Conservation (phyloP, 225 moss, liverwort and hornwort species). For the Physcomitrellopsis africana region DNA sequence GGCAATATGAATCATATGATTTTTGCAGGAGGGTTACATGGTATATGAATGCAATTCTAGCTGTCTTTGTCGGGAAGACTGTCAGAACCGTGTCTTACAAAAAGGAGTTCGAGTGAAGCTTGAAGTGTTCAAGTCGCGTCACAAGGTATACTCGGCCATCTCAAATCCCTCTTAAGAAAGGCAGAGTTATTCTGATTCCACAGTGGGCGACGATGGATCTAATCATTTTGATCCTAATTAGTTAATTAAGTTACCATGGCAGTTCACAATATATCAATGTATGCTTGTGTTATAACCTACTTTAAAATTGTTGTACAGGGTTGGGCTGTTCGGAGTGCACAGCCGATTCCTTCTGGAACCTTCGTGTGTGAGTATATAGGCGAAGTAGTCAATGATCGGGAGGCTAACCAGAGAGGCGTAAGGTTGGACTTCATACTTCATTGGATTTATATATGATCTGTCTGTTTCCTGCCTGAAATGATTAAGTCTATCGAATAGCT, state of each 20-base stretch:
- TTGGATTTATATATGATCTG: background rate
- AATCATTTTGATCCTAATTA: background rate
- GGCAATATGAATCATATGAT: slow-evolving; percentile 4
- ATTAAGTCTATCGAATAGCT: background rate
- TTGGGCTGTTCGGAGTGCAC: slow-evolving; percentile 76
- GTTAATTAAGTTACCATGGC: background rate
- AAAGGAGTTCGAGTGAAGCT: slow-evolving; percentile 81
- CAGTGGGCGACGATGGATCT: background rate
- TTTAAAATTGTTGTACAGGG: slow-evolving; percentile 48
- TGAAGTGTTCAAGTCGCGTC: slow-evolving; percentile 73
- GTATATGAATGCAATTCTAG: slow-evolving; percentile 93
- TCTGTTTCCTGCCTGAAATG: slow-evolving; percentile 6
- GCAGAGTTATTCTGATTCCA: background rate
- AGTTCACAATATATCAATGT: background rate
- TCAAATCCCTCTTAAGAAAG: background rate
- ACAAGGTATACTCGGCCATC: slow-evolving; percentile 55
- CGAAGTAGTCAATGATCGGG: slow-evolving; percentile 70
- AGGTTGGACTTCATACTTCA: slow-evolving; percentile 43
- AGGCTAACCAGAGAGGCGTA: slow-evolving; percentile 74
- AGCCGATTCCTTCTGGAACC: slow-evolving; percentile 66
- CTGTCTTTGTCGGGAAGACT: slow-evolving; percentile 60
- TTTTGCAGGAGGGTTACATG: slow-evolving; percentile 72
- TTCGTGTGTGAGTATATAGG: slow-evolving; percentile 91
- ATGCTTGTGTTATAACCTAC: background rate
- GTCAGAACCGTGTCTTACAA: slow-evolving; percentile 73